A percentile compares a stretch with the other conserved stretches of the same genome.
Evolutionary conservation across 202 grass and related monocot genomes (phyloP).

Genomic region (Setaria italica): DNA sequence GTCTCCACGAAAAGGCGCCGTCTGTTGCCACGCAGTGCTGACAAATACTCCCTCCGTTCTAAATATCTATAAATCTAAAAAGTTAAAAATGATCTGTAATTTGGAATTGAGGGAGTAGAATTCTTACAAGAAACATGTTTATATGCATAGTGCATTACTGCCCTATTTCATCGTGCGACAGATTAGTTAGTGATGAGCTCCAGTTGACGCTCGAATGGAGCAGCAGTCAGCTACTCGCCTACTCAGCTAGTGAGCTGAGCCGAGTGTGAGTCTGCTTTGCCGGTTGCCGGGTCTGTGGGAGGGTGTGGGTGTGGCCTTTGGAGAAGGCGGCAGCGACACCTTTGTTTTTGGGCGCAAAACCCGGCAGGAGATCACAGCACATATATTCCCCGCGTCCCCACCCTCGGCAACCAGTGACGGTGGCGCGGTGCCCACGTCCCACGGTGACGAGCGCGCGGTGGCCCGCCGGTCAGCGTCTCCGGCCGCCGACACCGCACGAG

Average conservation of each 20-base stretch:
- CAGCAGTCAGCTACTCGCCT: background rate
- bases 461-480: conserved; percentile 33
- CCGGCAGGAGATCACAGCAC: background rate
- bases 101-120: too few relatives aligned
- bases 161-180: background rate
- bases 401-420: conserved; percentile 1
- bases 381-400: conserved; percentile 28
- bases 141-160: background rate
- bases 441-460: background rate
- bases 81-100: too few relatives aligned
- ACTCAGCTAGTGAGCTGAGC: background rate
- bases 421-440: background rate
- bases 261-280: background rate
- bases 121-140: too few relatives aligned
- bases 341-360: background rate
- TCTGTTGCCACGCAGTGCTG: too few relatives aligned
- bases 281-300: background rate
- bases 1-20: background rate
- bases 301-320: background rate
- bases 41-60: too few relatives aligned
- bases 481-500: background rate
- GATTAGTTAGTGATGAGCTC: background rate
- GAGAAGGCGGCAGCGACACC: background rate
- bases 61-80: too few relatives aligned
- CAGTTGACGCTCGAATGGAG: background rate